Conservation (phyloP, 768 basidiomycete species). For the Boletus rubroflammeus region DNA sequence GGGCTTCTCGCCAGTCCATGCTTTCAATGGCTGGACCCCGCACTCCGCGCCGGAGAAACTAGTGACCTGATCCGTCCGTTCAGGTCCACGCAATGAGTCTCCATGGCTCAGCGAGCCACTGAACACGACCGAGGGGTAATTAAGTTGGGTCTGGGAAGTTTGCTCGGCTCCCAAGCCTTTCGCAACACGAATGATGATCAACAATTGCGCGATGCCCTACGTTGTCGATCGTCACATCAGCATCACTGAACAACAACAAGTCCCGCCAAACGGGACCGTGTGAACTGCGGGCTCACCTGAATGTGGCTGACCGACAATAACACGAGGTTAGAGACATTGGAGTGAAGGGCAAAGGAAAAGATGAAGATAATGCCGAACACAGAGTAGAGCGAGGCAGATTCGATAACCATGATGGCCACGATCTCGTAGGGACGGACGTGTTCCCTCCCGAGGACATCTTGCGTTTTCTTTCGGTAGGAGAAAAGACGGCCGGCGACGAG, state of each 20-base stretch:
- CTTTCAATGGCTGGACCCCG: neutral
- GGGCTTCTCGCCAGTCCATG: neutral
- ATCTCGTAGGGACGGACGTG: conserved; percentile 24
- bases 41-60: neutral
- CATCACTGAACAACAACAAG: neutral
- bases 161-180: conserved; percentile 24
- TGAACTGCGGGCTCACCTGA: conserved; percentile 23
- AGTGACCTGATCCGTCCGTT: neutral
- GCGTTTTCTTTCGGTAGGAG: conserved; percentile 14
- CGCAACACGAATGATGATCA: conserved; percentile 37
- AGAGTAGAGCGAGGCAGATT: conserved; percentile 33
- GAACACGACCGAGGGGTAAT: conserved; percentile 6
- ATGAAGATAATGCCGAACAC: conserved; percentile 30
- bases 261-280: neutral
- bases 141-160: neutral
- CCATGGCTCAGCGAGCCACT: neutral
- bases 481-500: conserved; percentile 31
- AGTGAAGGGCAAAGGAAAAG: conserved; percentile 24
- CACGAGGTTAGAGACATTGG: conserved; percentile 30
- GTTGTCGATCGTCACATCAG: neutral
- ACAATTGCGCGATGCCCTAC: conserved; percentile 33
- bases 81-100: neutral
- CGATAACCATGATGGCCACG: conserved; percentile 33
- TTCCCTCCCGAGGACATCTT: conserved; percentile 12
- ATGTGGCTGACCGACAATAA: conserved; percentile 33